phyloP scores from a whole-genome alignment of 768 basidiomycete species.

The Tulasnella calospora region DNA sequence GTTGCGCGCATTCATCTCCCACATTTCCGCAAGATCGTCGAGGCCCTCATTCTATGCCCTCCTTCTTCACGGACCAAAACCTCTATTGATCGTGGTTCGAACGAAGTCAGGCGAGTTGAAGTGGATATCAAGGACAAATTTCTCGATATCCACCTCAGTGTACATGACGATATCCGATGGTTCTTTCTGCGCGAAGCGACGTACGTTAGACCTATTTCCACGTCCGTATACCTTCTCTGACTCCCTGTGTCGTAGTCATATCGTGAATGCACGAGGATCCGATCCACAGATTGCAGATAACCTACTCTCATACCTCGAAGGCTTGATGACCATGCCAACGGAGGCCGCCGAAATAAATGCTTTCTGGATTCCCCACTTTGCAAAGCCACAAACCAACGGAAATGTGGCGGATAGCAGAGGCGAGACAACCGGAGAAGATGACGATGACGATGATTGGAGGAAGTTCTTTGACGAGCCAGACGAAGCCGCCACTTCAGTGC shows the following conservation, averaged over 20 bases:
- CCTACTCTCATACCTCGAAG: constrained; percentile 61
- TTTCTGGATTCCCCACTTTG: constrained; percentile 65
- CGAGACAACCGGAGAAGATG: constrained; percentile 38
- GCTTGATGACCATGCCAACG: constrained; percentile 68
- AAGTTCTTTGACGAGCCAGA: constrained; percentile 71
- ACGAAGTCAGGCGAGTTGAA: constrained; percentile 43
- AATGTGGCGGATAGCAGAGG: constrained; percentile 19
- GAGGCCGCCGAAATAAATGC: constrained; percentile 59
- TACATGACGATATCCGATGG: constrained; percentile 81
- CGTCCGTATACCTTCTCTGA: constrained; percentile 19
- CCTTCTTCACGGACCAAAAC: constrained; percentile 40
- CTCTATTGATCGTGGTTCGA: constrained; percentile 19
- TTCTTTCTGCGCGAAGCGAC: constrained; percentile 70
- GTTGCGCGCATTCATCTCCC: constrained; percentile 64
- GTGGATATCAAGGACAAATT: constrained; percentile 60
- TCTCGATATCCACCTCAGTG: constrained; percentile 65
- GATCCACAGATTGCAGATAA: constrained; percentile 43
- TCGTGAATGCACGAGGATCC: constrained; percentile 34
- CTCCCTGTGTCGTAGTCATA: constrained; percentile 30
- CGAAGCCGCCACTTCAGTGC: constrained; percentile 34
- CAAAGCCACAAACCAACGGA: constrained; percentile 33
- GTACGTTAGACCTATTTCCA: constrained; percentile 40
- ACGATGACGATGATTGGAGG: constrained; percentile 65
- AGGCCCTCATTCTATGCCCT: constrained; percentile 58
- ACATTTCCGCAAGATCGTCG: constrained; percentile 61